Evolutionary conservation across 1,139 yeast species (phyloP), one percentile per base, ranked within the genome.

Genomic region (Yamadazyma triangularis): DNA sequence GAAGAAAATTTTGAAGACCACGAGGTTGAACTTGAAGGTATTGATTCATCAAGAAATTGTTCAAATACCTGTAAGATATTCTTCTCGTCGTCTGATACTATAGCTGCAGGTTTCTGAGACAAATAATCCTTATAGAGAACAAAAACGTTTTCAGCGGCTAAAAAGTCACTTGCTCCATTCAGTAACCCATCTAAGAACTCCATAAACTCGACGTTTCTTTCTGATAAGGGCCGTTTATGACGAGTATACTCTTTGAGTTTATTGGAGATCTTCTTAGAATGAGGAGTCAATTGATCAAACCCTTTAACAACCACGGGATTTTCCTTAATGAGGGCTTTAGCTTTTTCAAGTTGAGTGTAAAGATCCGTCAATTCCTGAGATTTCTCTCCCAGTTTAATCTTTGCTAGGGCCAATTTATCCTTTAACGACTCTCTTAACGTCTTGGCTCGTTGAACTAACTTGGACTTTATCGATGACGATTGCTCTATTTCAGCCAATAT

Each of bases 351-450:
- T 37, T 51, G 44, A 4, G 31, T 29, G 11, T 60, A 51, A 23
- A 59, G 55, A 13, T 47, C 47, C 13, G 47, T 42, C 29, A 70
- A 42, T 8, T 73, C 71, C 9, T 41, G 40, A 8, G 25, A 26
- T 8, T 36, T 24, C 13, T 35, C 29, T 5, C 18, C 35, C 15
- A 30, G 26, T 9, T 36, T 29, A 8, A 28, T 15, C 2, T 39
- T 30, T 19, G 45, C 31, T 11, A 25, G 24, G 8, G 40, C 45
- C 26, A 72, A 48, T 5, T 48, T 48, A 11, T 47, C 53, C 44
- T 43, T 49, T 15, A 51, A 50, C n/a, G 49, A 40, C 11, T 51
- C 24, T 27, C 44, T 48, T 9, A 29, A 25, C 1, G 25, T 40
- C 13, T 56, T 45, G 13, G 58, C 58, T 13, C 62, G 54, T 28